phyloP scores from a whole-genome alignment of 345 rosid genomes.

The Cochlearia excelsa region DNA sequence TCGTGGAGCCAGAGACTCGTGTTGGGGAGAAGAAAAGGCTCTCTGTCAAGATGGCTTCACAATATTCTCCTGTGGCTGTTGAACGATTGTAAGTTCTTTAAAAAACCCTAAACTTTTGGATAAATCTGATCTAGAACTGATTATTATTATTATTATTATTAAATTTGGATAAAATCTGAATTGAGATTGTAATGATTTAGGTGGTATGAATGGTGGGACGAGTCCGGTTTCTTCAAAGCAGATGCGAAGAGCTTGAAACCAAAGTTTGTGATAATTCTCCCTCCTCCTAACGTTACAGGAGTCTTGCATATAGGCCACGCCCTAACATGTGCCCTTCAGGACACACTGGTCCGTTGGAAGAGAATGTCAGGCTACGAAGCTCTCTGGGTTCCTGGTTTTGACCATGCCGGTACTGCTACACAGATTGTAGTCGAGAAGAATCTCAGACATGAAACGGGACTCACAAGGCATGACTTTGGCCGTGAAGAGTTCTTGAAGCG shows the following conservation, averaged over 20 bases:
- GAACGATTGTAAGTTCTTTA: conserved; percentile 61
- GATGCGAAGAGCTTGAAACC: conserved; percentile 64
- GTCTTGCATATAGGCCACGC: conserved; percentile 94
- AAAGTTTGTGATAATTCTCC: conserved; percentile 62
- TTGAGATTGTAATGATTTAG: conserved; percentile 38
- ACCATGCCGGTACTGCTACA: conserved; percentile 92
- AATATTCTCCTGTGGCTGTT: conserved; percentile 58
- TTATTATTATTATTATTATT: neutral
- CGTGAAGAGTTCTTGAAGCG: conserved; percentile 67
- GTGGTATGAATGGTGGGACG: conserved; percentile 90
- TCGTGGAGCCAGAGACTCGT: conserved; percentile 58
- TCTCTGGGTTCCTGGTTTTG: conserved; percentile 87
- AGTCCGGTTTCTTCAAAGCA: conserved; percentile 55
- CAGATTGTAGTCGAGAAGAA: conserved; percentile 81
- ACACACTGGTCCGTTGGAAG: conserved; percentile 70
- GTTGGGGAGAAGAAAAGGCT: conserved; percentile 60
- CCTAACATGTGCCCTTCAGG: conserved; percentile 78
- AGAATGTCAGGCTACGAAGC: conserved; percentile 83
- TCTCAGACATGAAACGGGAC: conserved; percentile 52
- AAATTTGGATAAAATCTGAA: too few relatives aligned
- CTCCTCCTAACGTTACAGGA: conserved; percentile 94
- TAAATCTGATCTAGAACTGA: too few relatives aligned
- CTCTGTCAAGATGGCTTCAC: conserved; percentile 69
- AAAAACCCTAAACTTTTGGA: too few relatives aligned
- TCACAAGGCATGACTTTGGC: conserved; percentile 77